phyloP scores from a whole-genome alignment of 108 stramenopile genomes.

The Skeletonema costatum region DNA sequence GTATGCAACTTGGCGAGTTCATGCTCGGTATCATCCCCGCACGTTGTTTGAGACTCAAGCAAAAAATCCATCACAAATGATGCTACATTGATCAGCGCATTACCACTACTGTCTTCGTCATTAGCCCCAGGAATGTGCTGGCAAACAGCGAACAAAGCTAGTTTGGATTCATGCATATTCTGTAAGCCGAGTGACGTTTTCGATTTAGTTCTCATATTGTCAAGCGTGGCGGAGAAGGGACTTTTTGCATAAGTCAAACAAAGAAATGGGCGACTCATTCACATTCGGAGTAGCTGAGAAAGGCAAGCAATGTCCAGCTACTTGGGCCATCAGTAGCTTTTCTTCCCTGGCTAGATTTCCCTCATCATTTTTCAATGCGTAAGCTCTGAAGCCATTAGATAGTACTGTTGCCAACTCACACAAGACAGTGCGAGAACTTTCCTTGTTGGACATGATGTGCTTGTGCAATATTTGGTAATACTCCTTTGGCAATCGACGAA shows the following conservation, averaged over 20 bases:
- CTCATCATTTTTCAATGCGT: conserved; percentile 16
- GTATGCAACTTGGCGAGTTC: conserved; percentile 34
- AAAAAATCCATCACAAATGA: conserved; percentile 25
- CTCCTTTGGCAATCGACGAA: conserved; percentile 30
- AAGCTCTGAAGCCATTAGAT: neutral
- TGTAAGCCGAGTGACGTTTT: neutral
- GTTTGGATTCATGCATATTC: conserved; percentile 18
- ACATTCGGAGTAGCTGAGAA: neutral
- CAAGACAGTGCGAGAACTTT: conserved; percentile 2
- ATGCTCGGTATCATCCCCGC: neutral
- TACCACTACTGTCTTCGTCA: conserved; percentile 22
- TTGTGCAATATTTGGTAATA: conserved; percentile 23
- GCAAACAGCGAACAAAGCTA: conserved; percentile 33
- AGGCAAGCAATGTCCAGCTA: conserved; percentile 38
- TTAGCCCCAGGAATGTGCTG: conserved; percentile 29
- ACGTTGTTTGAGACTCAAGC: neutral
- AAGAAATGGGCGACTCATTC: conserved; percentile 13
- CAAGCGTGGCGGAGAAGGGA: conserved; percentile 11
- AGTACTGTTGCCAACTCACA: conserved; percentile 10
- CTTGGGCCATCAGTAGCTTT: conserved; percentile 26
- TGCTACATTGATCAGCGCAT: conserved; percentile 17
- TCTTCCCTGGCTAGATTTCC: conserved; percentile 25
- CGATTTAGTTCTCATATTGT: neutral
- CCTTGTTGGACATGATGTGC: neutral
- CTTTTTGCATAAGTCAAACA: conserved; percentile 22